These are phyloP conservation scores for Telopea speciosissima DNA, from an alignment of 177 flowering plant genomes.

Conservation along the genomic window DNA sequence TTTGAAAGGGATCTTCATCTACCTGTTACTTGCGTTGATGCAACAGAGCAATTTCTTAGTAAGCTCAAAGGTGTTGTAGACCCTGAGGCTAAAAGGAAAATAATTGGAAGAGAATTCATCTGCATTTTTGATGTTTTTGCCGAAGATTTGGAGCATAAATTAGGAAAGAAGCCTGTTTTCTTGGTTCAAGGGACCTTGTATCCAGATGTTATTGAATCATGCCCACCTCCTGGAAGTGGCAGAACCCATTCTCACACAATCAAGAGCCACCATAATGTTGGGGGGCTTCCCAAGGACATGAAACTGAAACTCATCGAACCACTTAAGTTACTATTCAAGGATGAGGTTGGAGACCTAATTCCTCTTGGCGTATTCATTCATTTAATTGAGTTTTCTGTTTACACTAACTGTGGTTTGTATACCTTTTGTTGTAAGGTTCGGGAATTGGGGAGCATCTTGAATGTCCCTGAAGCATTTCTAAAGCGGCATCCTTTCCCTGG, in stretches of 20 bases:
- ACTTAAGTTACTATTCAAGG: conserved; percentile 91
- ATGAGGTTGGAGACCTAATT: conserved; percentile 58
- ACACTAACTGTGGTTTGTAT: not conserved
- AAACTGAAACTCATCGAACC: conserved; percentile 96
- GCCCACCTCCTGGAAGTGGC: conserved; percentile 98
- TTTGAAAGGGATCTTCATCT: conserved; percentile 80
- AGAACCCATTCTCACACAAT: conserved; percentile 92
- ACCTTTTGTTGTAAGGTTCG: conserved; percentile 53
- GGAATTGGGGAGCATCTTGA: conserved; percentile 69
- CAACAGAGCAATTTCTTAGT: conserved; percentile 62
- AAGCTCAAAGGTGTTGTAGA: conserved; percentile 84
- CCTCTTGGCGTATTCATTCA: not conserved
- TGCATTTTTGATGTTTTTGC: conserved; percentile 74
- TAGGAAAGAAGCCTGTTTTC: conserved; percentile 64
- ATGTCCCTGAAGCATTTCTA: conserved; percentile 78
- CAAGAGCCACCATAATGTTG: conserved; percentile 99
- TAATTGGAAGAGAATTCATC: conserved; percentile 92
- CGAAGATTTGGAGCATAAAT: conserved; percentile 55
- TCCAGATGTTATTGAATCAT: conserved; percentile 98
- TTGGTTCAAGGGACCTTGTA: conserved; percentile 96
- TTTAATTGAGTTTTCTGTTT: not conserved
- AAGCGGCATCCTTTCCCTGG: conserved; percentile 99
- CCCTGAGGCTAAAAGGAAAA: conserved; percentile 89
- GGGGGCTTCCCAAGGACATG: conserved; percentile 99
- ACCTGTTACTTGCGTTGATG: conserved; percentile 91